Conservation (phyloP, 176 grass and related monocot species). For the Phragmites australis region DNA sequence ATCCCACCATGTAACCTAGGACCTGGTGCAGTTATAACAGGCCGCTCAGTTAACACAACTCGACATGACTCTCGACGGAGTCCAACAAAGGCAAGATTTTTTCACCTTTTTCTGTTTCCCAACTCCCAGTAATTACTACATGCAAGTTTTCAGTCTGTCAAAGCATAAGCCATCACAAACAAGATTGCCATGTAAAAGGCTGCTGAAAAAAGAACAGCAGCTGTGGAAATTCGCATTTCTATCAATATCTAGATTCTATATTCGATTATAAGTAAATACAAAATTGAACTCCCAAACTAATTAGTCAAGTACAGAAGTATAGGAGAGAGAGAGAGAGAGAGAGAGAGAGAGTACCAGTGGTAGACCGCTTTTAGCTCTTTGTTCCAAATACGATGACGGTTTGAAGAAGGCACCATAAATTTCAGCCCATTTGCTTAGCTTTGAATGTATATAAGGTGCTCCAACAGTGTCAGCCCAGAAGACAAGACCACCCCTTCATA, state of each 20-base stretch:
- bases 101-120: neutral
- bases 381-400: constrained; percentile 72
- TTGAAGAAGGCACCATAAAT: constrained; percentile 77
- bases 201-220: neutral
- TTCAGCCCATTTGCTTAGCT: constrained; percentile 77
- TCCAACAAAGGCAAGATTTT: neutral
- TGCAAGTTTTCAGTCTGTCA: neutral
- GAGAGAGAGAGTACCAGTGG: constrained; percentile 54
- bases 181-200: neutral
- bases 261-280: neutral
- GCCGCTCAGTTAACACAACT: neutral
- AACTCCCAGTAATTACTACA: neutral
- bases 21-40: neutral
- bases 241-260: neutral
- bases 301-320: no score
- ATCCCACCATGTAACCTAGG: neutral
- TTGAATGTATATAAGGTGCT: constrained; percentile 73
- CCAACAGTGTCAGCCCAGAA: constrained; percentile 92
- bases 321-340: no score
- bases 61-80: neutral
- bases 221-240: neutral
- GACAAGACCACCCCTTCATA: constrained; percentile 85
- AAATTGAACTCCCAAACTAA: neutral
- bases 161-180: neutral
- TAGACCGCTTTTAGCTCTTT: constrained; percentile 58